phyloP scores from a whole-genome alignment of 768 basidiomycete genomes.

The Leucosporidium yakuticum region DNA sequence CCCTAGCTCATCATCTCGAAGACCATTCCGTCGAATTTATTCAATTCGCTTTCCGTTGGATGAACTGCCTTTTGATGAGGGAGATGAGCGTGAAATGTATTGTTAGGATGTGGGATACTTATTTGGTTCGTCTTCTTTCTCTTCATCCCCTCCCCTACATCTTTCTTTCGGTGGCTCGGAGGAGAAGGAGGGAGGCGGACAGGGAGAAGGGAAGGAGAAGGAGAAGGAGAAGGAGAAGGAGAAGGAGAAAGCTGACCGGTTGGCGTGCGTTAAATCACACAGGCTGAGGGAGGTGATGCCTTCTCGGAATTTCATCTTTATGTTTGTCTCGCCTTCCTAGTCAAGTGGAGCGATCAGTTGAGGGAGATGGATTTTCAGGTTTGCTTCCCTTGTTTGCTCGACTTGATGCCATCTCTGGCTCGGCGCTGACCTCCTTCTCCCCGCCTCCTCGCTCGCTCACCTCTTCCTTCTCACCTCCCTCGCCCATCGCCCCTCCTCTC shows the following conservation, averaged over 20 bases:
- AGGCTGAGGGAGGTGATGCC: conserved; percentile 96
- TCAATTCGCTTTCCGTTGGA: conserved; percentile 99
- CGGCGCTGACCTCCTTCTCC: not conserved
- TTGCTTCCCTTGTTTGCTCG: not conserved
- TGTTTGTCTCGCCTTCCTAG: conserved; percentile 94
- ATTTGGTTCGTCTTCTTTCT: conserved; percentile 60
- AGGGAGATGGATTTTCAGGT: conserved; percentile 99
- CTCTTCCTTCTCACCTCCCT: not conserved
- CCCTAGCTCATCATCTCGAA: conserved; percentile 77
- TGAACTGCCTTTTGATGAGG: conserved; percentile 97
- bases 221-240: not conserved
- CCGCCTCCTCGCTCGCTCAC: not conserved
- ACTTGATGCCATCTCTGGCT: not conserved
- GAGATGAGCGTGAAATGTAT: conserved; percentile 96
- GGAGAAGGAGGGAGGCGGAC: conserved; percentile 86
- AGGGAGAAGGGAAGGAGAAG: not conserved
- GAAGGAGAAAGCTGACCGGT: too few relatives aligned
- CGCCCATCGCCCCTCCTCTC: not conserved
- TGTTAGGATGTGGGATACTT: conserved; percentile 99
- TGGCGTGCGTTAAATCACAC: not conserved
- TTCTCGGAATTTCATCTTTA: conserved; percentile 99
- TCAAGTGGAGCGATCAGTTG: conserved; percentile 88
- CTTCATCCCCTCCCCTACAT: too few relatives aligned
- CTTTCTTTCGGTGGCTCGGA: too few relatives aligned
- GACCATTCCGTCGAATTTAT: conserved; percentile 95